These are phyloP conservation scores for Knoxdaviesia proteae DNA, from an alignment of 2,329 filamentous ascomycete genomes.

Conservation along the genomic window DNA sequence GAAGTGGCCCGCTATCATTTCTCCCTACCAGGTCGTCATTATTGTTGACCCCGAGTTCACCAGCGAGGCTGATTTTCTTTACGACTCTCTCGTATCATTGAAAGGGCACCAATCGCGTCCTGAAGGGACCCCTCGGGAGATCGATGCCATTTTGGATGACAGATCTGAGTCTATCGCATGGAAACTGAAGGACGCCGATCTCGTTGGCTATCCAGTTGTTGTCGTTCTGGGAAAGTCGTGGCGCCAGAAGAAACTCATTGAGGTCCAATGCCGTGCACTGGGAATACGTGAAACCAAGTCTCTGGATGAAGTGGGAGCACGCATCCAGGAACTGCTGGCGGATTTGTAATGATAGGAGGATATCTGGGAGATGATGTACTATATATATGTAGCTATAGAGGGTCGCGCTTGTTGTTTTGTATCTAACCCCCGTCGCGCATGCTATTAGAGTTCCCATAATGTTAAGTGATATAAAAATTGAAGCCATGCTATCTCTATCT, in stretches of 20 bases:
- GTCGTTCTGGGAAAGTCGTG: conserved; percentile 59
- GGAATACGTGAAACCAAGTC: conserved; percentile 37
- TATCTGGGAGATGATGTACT: no score
- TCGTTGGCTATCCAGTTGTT: conserved; percentile 71
- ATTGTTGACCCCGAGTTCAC: conserved; percentile 28
- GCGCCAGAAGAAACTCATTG: conserved; percentile 35
- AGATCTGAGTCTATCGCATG: conserved; percentile 46
- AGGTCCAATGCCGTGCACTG: conserved; percentile 60
- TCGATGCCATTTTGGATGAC: conserved; percentile 61
- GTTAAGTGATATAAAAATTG: no score
- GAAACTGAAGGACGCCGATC: conserved; percentile 79
- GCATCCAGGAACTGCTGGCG: conserved; percentile 25
- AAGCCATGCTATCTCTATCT: no score
- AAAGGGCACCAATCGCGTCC: not conserved
- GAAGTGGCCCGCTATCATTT: conserved; percentile 73
- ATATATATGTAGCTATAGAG: no score
- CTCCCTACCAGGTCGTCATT: conserved; percentile 61
- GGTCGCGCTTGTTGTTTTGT: no score
- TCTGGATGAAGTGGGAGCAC: conserved; percentile 23
- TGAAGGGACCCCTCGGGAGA: conserved; percentile 3
- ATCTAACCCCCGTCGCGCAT: no score
- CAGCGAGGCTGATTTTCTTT: conserved; percentile 33
- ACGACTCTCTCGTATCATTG: conserved; percentile 31
- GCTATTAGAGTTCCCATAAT: no score
- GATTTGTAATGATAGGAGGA: conserved; percentile 20